Conservation (phyloP, 306 rosid species). For the Cicer chorassanicum region DNA sequence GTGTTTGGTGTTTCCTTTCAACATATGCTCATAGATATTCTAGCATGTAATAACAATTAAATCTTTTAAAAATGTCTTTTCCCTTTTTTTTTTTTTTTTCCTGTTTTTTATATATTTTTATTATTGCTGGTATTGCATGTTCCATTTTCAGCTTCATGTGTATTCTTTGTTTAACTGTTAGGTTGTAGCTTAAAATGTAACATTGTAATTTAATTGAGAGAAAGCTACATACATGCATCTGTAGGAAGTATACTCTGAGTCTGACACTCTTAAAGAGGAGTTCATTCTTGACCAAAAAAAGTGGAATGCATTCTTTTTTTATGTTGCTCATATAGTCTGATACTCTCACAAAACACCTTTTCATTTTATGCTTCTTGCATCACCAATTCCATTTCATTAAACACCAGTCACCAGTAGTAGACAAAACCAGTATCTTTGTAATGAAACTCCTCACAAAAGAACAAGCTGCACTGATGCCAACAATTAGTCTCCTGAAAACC, state of each 20-base stretch:
- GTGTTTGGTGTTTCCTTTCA: conserved; percentile 6
- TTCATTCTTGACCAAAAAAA: too few relatives aligned
- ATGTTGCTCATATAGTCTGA: too few relatives aligned
- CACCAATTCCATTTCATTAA: too few relatives aligned
- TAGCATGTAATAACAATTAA: conserved; percentile 7
- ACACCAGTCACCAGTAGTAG: too few relatives aligned
- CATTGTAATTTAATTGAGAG: not conserved
- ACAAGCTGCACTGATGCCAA: too few relatives aligned
- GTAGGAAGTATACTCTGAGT: not conserved
- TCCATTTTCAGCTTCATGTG: not conserved
- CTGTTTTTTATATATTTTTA: not conserved
- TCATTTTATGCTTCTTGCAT: too few relatives aligned
- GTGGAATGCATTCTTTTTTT: too few relatives aligned
- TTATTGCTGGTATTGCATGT: conserved; percentile 1
- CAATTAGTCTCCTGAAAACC: too few relatives aligned
- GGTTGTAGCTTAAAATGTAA: not conserved
- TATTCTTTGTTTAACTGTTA: not conserved
- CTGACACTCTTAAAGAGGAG: not conserved
- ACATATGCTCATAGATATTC: conserved; percentile 1
- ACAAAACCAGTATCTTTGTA: too few relatives aligned
- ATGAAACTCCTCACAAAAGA: too few relatives aligned
- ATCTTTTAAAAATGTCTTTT: not conserved
- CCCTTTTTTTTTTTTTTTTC: not conserved
- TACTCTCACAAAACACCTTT: too few relatives aligned
- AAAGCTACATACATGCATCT: not conserved